Evolutionary conservation across 139 green algal species (phyloP), one percentile per base, ranked within the genome.

Genomic region (Chlorella ohadii): DNA sequence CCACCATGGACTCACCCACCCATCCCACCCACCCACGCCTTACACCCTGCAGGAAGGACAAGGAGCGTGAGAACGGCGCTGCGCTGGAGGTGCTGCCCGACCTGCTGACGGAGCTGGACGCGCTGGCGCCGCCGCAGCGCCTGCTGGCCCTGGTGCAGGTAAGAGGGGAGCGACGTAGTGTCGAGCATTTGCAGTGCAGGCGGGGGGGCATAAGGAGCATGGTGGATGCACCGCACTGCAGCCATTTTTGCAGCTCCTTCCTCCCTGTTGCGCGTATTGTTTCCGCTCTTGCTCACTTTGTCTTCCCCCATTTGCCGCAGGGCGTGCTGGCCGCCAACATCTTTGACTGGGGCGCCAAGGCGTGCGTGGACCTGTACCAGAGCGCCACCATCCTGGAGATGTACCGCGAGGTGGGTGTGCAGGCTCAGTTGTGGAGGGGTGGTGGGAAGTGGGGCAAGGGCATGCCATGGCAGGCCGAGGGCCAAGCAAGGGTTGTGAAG

Each of bases 311-410:
- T 0, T 5, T 81, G 61, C 2, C 51, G 51, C 87, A 95, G 87
- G 95, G 95, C 51, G 92, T 95, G 36, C 88, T 98, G 59, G 96
- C 97, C 0, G 97, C 91, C 70, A 99, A 99, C 92, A 99, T 99
- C 61, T 99, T 99, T 85, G 97, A 99, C 92, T 99, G 97, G 97
- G 97, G 96, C 1, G 91, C 93, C 25, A 87, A 93, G 75, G 93
- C 92, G 11, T 98, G 94, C 77, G 95, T 99, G 38, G 92, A 98
- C 74, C 91, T 99, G 36, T 99, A 99, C 89, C 67, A 94, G 79
- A 93, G 94, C 65, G 95, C 95, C 63, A 98, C 95, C 79, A 99
- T 99, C 70, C 89, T 99, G 31, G 96, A 98, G 41, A 98, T 99
- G 61, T 99, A 98, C 88, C 85, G 88, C 5, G 63, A 88, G 51